Conservation (phyloP, 1,284 basidiomycete species). For the Somion occarium region DNA sequence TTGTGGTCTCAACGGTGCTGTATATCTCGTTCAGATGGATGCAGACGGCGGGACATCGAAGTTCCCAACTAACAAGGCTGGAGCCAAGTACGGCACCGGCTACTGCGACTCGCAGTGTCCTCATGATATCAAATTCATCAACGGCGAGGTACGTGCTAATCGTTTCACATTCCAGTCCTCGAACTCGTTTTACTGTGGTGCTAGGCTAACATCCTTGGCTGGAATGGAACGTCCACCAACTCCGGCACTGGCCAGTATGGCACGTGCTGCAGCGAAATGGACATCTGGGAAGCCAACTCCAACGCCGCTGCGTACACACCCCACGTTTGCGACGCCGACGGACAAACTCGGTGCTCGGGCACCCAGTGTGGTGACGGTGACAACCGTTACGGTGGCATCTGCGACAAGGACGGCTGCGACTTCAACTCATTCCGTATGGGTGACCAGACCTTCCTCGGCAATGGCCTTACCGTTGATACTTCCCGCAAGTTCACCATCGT, state of each 20-base stretch:
- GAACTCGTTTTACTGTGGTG: background rate
- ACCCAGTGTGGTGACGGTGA: conserved; percentile 33
- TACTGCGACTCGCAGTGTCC: conserved; percentile 49
- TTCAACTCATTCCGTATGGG: conserved; percentile 56
- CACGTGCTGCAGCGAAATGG: conserved; percentile 52
- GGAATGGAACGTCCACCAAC: conserved; percentile 39
- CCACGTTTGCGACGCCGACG: conserved; percentile 38
- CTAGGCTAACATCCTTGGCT: conserved; percentile 42
- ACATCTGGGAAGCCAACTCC: conserved; percentile 54
- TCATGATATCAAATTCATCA: conserved; percentile 50
- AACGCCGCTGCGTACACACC: conserved; percentile 43
- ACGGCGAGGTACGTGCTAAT: conserved; percentile 32
- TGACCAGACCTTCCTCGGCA: conserved; percentile 41
- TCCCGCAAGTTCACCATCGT: conserved; percentile 40
- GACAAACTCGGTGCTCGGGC: conserved; percentile 37
- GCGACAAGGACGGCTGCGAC: conserved; percentile 51
- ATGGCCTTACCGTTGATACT: conserved; percentile 43
- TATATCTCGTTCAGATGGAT: conserved; percentile 38
- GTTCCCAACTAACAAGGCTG: conserved; percentile 40
- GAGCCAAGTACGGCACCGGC: conserved; percentile 50
- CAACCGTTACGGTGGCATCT: conserved; percentile 38
- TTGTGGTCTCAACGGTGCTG: conserved; percentile 51
- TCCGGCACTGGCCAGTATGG: conserved; percentile 40
- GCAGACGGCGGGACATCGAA: conserved; percentile 34
- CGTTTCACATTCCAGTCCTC: background rate